phyloP scores from a whole-genome alignment of 495 filamentous ascomycete species.

The Neurospora sp. region DNA sequence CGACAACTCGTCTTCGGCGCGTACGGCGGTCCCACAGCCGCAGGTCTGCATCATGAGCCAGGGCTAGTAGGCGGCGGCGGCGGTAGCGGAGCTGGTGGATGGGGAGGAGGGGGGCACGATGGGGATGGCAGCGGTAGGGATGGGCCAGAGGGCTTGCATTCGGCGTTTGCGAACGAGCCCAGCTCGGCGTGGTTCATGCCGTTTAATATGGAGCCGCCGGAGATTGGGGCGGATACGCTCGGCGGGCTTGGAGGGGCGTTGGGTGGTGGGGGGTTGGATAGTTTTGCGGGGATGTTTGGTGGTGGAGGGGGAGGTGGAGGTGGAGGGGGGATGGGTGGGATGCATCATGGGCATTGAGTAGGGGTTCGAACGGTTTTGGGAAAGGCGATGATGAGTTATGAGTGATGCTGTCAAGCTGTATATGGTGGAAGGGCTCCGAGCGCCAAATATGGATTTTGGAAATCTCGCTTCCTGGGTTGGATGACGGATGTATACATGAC shows the following conservation, averaged over 20 bases:
- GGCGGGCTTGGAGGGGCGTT: conserved; percentile 13
- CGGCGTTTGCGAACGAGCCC: conserved; percentile 30
- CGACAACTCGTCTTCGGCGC: conserved; percentile 71
- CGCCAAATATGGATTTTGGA: too few relatives aligned
- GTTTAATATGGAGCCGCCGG: conserved; percentile 78
- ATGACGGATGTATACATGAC: too few relatives aligned
- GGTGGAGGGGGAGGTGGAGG: conserved; percentile 12
- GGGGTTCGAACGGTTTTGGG: not conserved
- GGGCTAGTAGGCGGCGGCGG: conserved; percentile 7
- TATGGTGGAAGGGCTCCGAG: too few relatives aligned
- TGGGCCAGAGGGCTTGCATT: conserved; percentile 8
- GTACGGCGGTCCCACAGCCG: conserved; percentile 36
- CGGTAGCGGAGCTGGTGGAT: conserved; percentile 10
- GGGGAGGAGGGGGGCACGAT: conserved; percentile 4
- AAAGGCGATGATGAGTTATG: too few relatives aligned
- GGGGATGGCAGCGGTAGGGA: not conserved
- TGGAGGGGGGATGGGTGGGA: conserved; percentile 6
- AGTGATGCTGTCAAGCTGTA: too few relatives aligned
- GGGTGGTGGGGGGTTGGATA: conserved; percentile 25
- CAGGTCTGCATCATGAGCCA: conserved; percentile 10
- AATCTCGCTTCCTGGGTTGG: too few relatives aligned
- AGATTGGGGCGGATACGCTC: conserved; percentile 40
- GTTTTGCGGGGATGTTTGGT: conserved; percentile 31
- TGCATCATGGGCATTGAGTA: too few relatives aligned
- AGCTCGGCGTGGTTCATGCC: conserved; percentile 89